Conservation (phyloP, 345 rosid genomes). For the Chamaenerion angustifolium region DNA sequence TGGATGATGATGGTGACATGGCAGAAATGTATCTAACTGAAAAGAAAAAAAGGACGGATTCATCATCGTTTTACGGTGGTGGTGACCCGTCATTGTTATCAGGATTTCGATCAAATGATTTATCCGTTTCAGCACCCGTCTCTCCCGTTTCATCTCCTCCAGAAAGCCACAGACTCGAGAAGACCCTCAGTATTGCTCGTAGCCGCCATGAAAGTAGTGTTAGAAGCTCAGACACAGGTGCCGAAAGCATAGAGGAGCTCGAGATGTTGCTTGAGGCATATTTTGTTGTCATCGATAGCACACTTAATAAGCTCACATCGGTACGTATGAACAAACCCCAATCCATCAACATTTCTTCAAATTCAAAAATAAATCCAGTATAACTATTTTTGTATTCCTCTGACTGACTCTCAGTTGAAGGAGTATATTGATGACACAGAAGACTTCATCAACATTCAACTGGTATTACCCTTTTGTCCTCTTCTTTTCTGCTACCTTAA, state of each 20-base stretch:
- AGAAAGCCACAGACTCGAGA: constrained; percentile 66
- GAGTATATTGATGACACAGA: constrained; percentile 96
- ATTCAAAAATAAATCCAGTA: background rate
- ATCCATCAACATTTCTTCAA: constrained; percentile 1
- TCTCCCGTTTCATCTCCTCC: constrained; percentile 92
- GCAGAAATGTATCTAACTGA: constrained; percentile 98
- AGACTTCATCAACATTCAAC: constrained; percentile 94
- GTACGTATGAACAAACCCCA: constrained; percentile 22
- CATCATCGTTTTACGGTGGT: constrained; percentile 34
- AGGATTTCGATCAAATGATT: constrained; percentile 62
- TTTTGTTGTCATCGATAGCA: constrained; percentile 92
- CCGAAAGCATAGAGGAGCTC: constrained; percentile 73
- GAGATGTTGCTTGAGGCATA: constrained; percentile 99
- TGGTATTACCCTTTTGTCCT: constrained; percentile 22
- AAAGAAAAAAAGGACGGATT: constrained; percentile 45
- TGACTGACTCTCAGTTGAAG: constrained; percentile 64
- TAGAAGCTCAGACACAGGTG: constrained; percentile 63
- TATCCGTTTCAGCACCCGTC: constrained; percentile 78
- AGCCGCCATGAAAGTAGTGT: constrained; percentile 74
- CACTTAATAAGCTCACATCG: constrained; percentile 90
- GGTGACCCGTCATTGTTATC: constrained; percentile 3
- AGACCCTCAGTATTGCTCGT: constrained; percentile 78
- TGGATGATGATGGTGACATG: constrained; percentile 91
- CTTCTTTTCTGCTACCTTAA: too few relatives aligned
- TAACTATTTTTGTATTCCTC: background rate